Conservation (phyloP, 2,329 filamentous ascomycete species). For the Aurifilum marmelostoma region DNA sequence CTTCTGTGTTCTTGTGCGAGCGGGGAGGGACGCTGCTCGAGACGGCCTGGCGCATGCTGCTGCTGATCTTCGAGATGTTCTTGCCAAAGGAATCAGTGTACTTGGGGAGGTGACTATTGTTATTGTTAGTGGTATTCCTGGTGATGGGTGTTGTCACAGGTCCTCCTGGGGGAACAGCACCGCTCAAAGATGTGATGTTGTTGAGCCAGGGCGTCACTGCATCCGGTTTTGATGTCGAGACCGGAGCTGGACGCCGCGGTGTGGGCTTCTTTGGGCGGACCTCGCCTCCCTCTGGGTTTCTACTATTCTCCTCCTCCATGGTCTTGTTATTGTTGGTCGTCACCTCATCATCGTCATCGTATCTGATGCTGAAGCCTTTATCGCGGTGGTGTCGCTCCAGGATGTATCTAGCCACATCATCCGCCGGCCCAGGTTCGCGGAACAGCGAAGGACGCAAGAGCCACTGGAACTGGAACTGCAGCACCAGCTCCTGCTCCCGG, state of each 20-base stretch:
- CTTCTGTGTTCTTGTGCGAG: not conserved
- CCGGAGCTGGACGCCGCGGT: not conserved
- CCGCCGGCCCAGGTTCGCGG: not conserved
- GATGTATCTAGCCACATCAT: not conserved
- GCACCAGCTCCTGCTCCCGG: not conserved
- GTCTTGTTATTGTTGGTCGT: not conserved
- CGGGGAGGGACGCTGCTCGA: not conserved
- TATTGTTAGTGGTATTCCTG: not conserved
- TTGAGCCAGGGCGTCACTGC: not conserved
- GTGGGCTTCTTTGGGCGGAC: not conserved
- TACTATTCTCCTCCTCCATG: too few relatives aligned
- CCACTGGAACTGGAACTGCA: not conserved
- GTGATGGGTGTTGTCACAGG: not conserved
- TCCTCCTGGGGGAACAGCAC: too few relatives aligned
- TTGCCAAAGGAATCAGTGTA: not conserved
- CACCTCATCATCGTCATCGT: not conserved
- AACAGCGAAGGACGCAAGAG: not conserved
- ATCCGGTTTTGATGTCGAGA: not conserved
- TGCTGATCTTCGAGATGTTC: constrained; percentile 3
- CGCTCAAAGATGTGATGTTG: not conserved
- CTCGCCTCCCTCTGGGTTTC: not conserved
- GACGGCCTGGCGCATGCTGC: not conserved
- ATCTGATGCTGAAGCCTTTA: not conserved
- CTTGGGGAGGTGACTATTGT: not conserved
- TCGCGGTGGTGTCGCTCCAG: not conserved